Conservation (phyloP, 805 yeast species). For the Nakazawaea wyomingensis region DNA sequence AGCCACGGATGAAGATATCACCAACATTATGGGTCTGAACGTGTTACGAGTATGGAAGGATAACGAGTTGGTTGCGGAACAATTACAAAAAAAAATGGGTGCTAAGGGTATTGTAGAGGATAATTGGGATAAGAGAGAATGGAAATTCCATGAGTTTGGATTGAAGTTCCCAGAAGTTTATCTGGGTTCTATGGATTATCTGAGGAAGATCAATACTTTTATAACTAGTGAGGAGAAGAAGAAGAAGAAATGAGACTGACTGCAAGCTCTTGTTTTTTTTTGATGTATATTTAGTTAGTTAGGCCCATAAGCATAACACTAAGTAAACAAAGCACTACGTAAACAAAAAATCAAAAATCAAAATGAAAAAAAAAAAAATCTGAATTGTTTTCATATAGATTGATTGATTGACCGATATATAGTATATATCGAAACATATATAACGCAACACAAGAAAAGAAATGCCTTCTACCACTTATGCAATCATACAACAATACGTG, state of each 20-base stretch:
- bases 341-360: no score
- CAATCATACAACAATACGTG: constrained; percentile 10
- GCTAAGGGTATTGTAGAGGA: constrained; percentile 26
- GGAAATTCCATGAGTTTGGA: constrained; percentile 34
- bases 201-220: constrained; percentile 4
- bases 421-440: no score
- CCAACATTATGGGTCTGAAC: constrained; percentile 40
- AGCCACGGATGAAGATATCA: constrained; percentile 41
- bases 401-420: no score
- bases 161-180: constrained; percentile 33
- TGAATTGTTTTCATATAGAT: no score
- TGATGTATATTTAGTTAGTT: no score
- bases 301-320: no score
- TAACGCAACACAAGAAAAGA: no score
- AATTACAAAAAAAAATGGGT: constrained; percentile 17
- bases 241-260: background rate
- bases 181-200: constrained; percentile 22
- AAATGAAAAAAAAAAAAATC: no score
- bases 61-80: constrained; percentile 27
- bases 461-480: constrained; percentile 5
- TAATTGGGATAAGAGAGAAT: constrained; percentile 37
- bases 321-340: no score
- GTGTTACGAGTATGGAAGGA: constrained; percentile 43
- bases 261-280: no score
- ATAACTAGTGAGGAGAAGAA: background rate